These are phyloP conservation scores for Articulospora tetracladia DNA, from an alignment of 495 filamentous ascomycete species.

Conservation along the genomic window DNA sequence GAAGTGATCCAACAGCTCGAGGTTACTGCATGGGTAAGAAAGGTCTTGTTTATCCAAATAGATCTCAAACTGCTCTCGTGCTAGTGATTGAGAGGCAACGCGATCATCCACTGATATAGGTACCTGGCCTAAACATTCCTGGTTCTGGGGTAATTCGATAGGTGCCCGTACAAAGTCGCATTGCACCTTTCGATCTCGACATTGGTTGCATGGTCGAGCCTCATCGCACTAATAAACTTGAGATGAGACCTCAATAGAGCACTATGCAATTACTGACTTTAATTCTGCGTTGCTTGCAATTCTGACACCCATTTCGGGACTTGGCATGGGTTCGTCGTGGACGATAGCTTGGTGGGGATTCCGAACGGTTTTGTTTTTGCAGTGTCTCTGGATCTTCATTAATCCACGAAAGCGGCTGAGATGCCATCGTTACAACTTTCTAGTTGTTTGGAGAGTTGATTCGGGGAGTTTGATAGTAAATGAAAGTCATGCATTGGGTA, in stretches of 20 bases:
- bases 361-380: no score
- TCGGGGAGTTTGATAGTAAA: no score
- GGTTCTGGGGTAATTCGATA: no score
- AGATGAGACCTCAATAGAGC: not conserved
- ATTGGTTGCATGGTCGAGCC: conserved; percentile 13
- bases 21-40: not conserved
- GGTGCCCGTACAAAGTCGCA: not conserved
- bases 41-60: not conserved
- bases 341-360: no score
- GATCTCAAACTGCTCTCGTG: no score
- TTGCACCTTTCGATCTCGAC: not conserved
- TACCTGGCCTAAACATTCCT: not conserved
- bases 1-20: not conserved
- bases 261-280: not conserved
- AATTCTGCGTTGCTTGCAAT: not conserved
- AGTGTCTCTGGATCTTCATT: no score
- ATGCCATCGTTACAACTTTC: no score
- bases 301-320: not conserved
- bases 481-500: no score
- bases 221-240: conserved; percentile 19
- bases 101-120: no score
- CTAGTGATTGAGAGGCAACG: not conserved
- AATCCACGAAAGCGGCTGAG: no score
- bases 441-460: no score
- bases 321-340: not conserved